Conservation (phyloP, 805 yeast species). For the Lipomyces lipofer region DNA sequence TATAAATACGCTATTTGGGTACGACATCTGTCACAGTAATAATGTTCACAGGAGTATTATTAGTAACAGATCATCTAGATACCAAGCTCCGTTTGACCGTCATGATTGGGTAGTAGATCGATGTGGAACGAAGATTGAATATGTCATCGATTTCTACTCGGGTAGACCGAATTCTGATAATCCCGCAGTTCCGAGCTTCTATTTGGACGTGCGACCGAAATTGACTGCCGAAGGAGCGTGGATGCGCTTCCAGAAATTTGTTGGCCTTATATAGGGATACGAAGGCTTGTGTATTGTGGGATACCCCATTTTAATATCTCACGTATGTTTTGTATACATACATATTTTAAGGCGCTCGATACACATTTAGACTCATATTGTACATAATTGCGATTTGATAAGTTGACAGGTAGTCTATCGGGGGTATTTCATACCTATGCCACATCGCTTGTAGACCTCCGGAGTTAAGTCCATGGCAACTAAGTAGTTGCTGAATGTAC, state of each 20-base stretch:
- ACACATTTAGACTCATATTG: no score
- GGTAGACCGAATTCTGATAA: constrained; percentile 52
- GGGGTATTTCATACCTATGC: no score
- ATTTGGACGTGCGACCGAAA: constrained; percentile 90
- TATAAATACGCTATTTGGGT: constrained; percentile 57
- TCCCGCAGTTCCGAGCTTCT: constrained; percentile 61
- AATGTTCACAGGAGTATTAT: background rate
- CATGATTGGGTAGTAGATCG: constrained; percentile 92
- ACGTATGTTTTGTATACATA: no score
- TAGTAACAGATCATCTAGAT: constrained; percentile 22
- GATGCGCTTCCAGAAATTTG: constrained; percentile 63
- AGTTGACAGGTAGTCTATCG: no score
- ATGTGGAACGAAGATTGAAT: constrained; percentile 80
- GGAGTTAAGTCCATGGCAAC: constrained; percentile 34
- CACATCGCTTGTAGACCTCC: constrained; percentile 21
- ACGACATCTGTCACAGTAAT: constrained; percentile 37
- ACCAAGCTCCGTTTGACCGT: constrained; percentile 84
- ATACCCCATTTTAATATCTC: background rate
- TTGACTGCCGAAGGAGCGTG: constrained; percentile 75
- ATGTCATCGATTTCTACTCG: constrained; percentile 88
- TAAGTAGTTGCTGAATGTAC: constrained; percentile 37
- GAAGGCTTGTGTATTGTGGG: background rate
- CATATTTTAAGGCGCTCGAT: no score
- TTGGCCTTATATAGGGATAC: constrained; percentile 47
- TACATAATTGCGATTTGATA: no score